Conservation (phyloP, 1,284 basidiomycete genomes). For the Moniliophthora roreri region DNA sequence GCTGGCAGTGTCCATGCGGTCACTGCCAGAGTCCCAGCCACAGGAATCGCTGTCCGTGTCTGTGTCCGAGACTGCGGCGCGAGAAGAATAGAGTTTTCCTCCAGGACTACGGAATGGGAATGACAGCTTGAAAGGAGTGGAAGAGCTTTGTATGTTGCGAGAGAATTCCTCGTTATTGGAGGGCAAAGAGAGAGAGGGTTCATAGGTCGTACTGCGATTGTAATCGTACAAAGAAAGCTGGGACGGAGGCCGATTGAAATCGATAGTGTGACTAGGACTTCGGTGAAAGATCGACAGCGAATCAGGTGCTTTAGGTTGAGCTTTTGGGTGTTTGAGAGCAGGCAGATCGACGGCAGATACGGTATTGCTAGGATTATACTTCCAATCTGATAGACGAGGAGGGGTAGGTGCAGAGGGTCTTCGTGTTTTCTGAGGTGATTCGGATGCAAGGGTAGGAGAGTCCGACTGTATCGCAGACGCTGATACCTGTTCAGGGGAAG, state of each 20-base stretch:
- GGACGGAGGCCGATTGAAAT: constrained; percentile 46
- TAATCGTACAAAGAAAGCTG: constrained; percentile 34
- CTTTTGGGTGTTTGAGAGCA: not conserved
- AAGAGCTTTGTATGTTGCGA: constrained; percentile 26
- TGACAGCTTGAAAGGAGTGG: constrained; percentile 25
- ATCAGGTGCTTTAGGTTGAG: constrained; percentile 18
- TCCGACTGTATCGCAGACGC: constrained; percentile 11
- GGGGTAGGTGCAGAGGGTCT: constrained; percentile 31
- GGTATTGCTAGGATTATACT: constrained; percentile 1
- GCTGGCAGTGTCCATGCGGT: not conserved
- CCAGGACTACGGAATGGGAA: not conserved
- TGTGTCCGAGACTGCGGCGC: constrained; percentile 4
- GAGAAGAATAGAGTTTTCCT: not conserved
- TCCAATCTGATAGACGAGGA: constrained; percentile 15
- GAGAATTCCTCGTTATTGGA: constrained; percentile 22
- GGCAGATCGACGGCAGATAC: constrained; percentile 10
- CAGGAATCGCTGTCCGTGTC: constrained; percentile 13
- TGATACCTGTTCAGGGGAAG: constrained; percentile 11
- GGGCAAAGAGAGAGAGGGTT: constrained; percentile 6
- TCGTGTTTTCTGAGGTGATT: constrained; percentile 19
- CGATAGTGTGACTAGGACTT: constrained; percentile 24
- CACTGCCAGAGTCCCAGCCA: constrained; percentile 7
- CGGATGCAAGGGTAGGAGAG: constrained; percentile 22
- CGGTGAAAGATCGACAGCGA: constrained; percentile 17
- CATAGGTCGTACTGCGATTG: constrained; percentile 21